A percentile compares a stretch with the other conserved stretches of the same genome.
phyloP scores from a whole-genome alignment of 495 filamentous ascomycete species.

The Beverwykella pulmonaria region DNA sequence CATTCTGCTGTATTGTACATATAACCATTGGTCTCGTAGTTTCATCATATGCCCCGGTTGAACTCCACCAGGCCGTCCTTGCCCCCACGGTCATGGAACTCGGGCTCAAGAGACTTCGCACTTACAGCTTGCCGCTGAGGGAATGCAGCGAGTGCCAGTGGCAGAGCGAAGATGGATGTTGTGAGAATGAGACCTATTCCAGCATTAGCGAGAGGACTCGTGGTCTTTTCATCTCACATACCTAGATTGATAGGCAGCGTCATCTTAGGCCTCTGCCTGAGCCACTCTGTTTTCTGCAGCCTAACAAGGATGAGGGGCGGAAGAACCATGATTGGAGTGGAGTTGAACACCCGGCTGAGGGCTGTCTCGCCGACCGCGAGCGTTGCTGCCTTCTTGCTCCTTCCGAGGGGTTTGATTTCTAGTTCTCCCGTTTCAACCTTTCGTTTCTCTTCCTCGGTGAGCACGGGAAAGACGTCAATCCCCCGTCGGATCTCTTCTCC shows the following conservation, averaged over 20 bases:
- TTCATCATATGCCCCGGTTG: slow-evolving; percentile 77
- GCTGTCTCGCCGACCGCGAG: slow-evolving; percentile 92
- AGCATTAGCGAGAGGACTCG: not conserved
- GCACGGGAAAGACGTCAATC: slow-evolving; percentile 89
- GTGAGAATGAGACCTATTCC: slow-evolving; percentile 66
- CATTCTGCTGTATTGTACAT: not conserved
- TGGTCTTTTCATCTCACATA: slow-evolving; percentile 25
- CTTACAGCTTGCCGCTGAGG: slow-evolving; percentile 82
- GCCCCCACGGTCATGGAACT: slow-evolving; percentile 80
- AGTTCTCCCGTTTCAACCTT: slow-evolving; percentile 59
- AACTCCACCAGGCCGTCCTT: slow-evolving; percentile 79
- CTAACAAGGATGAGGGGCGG: slow-evolving; percentile 83
- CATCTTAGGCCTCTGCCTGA: slow-evolving; percentile 70
- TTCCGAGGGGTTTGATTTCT: slow-evolving; percentile 71
- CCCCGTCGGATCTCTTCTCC: slow-evolving; percentile 90
- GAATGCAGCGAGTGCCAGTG: slow-evolving; percentile 85
- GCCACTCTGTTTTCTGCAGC: slow-evolving; percentile 75
- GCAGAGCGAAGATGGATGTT: slow-evolving; percentile 81
- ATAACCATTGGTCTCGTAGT: not conserved
- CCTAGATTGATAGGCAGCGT: slow-evolving; percentile 79
- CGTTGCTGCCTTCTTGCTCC: slow-evolving; percentile 81
- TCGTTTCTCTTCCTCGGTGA: slow-evolving; percentile 58
- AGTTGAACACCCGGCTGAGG: slow-evolving; percentile 82
- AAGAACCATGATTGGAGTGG: slow-evolving; percentile 94
- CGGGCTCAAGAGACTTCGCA: slow-evolving; percentile 71